Conservation (phyloP, 352 stramenopile genomes). For the Globisporangium barbulae region DNA sequence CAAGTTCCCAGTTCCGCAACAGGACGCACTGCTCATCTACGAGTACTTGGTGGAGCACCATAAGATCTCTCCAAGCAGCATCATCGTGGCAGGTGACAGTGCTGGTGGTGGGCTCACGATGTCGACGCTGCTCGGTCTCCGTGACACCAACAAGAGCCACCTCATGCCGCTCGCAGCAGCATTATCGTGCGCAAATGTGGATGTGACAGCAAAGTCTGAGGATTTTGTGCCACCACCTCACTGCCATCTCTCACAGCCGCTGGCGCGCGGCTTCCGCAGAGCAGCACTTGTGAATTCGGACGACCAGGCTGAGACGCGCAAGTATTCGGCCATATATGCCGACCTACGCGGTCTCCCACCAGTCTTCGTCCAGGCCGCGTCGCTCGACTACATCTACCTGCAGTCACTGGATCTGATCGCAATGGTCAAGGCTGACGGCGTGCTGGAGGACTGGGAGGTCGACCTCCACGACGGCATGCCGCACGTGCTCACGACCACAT, state of each 20-base stretch:
- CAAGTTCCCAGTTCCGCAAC: slow-evolving; percentile 27
- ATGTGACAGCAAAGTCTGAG: slow-evolving; percentile 22
- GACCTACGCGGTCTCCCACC: slow-evolving; percentile 27
- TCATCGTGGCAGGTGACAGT: slow-evolving; percentile 38
- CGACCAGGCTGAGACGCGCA: neutral
- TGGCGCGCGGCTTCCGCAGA: slow-evolving; percentile 10
- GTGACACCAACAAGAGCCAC: slow-evolving; percentile 16
- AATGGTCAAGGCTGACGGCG: slow-evolving; percentile 24
- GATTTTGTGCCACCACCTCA: slow-evolving; percentile 5
- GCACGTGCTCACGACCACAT: slow-evolving; percentile 39
- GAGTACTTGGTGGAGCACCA: slow-evolving; percentile 40
- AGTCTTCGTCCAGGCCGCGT: slow-evolving; percentile 29
- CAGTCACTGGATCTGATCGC: slow-evolving; percentile 25
- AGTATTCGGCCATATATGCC: slow-evolving; percentile 10
- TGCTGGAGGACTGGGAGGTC: slow-evolving; percentile 28
- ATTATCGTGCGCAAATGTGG: slow-evolving; percentile 34
- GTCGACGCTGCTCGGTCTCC: slow-evolving; percentile 35
- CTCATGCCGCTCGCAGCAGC: slow-evolving; percentile 29
- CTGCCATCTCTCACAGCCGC: slow-evolving; percentile 24
- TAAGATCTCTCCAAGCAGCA: slow-evolving; percentile 24
- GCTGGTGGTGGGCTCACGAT: slow-evolving; percentile 38
- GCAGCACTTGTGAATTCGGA: neutral
- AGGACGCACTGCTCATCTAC: slow-evolving; percentile 36
- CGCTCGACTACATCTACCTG: slow-evolving; percentile 27
- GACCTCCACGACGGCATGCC: slow-evolving; percentile 35